A percentile compares a stretch with the other conserved stretches of the same genome.
phyloP scores from a whole-genome alignment of 306 rosid species.

The Cotoneaster glaucophyllus region DNA sequence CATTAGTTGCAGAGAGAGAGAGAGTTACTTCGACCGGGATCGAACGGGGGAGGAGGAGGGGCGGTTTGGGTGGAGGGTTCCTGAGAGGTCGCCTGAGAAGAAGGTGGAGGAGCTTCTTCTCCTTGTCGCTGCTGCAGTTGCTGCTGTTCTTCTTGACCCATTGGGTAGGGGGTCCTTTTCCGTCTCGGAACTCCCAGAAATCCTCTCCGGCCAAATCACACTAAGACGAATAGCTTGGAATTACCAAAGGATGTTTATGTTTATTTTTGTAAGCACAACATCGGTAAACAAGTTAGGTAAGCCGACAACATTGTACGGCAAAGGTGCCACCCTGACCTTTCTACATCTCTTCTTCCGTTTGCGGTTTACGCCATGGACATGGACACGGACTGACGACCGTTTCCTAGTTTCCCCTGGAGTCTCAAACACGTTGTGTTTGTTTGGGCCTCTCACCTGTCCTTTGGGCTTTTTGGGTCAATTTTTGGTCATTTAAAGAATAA shows the following conservation, averaged over 20 bases:
- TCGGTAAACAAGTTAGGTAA: not conserved
- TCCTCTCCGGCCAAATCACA: not conserved
- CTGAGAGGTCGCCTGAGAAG: conserved; percentile 12
- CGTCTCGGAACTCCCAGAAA: not conserved
- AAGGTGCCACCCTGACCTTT: not conserved
- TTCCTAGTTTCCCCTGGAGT: not conserved
- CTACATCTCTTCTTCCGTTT: not conserved
- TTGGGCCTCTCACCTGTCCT: not conserved
- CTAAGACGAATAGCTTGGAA: not conserved
- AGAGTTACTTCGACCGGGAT: conserved; percentile 58
- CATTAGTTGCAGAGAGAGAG: not conserved
- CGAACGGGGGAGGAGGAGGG: conserved; percentile 34
- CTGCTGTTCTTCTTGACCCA: not conserved
- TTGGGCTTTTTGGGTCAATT: not conserved
- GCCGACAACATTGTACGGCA: not conserved
- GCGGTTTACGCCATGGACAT: not conserved
- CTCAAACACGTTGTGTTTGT: not conserved
- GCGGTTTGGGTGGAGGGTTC: not conserved
- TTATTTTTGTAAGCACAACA: not conserved
- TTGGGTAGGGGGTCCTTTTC: not conserved
- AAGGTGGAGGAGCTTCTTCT: conserved; percentile 19
- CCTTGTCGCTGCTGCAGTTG: not conserved
- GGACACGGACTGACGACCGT: not conserved
- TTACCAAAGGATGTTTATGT: not conserved
- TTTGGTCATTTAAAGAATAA: not conserved